Evolutionary conservation across 139 green algal genomes (phyloP).

Genomic region (Tetratostichococcus sp.): DNA sequence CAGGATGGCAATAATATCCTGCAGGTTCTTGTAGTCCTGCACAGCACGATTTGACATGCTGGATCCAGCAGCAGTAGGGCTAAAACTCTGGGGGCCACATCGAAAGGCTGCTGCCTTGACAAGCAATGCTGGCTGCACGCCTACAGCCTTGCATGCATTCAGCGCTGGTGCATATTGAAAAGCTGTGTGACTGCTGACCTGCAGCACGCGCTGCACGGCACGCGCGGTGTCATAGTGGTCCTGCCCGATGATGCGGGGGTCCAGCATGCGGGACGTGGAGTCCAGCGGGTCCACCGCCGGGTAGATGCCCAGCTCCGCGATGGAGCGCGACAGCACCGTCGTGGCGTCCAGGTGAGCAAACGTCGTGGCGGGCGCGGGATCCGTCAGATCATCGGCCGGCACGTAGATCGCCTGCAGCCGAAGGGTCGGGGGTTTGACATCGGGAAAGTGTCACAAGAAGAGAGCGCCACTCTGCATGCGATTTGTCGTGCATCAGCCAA

Average conservation of each 20-base stretch:
- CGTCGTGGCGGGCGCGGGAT: slow-evolving; percentile 96
- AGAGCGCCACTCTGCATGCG: no score
- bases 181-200: no score
- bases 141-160: no score
- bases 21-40: slow-evolving; percentile 94
- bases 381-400: slow-evolving; percentile 97
- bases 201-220: slow-evolving; percentile 97
- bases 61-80: no score
- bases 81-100: no score
- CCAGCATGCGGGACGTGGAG: slow-evolving; percentile 97
- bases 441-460: no score
- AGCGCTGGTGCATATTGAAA: no score
- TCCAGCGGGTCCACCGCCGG: slow-evolving; percentile 98
- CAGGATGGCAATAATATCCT: slow-evolving; percentile 99
- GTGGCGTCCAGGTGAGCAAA: slow-evolving; percentile 98
- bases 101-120: no score
- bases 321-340: slow-evolving; percentile 95
- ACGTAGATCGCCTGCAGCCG: slow-evolving; percentile 97
- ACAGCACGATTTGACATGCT: background rate
- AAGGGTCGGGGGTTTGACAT: no score
- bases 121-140: background rate
- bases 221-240: slow-evolving; percentile 95
- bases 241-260: slow-evolving; percentile 87
- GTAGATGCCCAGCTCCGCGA: slow-evolving; percentile 99
- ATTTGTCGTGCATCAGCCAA: no score